Evolutionary conservation across 306 rosid genomes (phyloP), one percentile per base, ranked within the genome.

Genomic region (Rubus idaeus): DNA sequence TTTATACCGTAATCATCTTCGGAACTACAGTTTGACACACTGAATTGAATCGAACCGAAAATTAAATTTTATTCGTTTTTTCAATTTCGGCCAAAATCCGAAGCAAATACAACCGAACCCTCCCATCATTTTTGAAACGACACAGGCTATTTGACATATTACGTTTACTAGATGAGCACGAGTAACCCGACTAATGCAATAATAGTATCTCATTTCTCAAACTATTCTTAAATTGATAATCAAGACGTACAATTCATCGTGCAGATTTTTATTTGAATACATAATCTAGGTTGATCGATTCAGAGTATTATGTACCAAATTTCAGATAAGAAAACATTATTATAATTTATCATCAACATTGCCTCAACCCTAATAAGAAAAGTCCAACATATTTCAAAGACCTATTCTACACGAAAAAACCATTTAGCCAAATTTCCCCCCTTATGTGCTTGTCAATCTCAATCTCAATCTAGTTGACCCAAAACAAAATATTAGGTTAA

Each of bases 341-440:
- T 57, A 1, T 2, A 21, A 57, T 57, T 4, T 45, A 45, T 45
- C 12, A 45, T 45, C 49, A 23, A 58, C 10, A 58, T 23, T 20
- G 37, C 16, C 44, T 18, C 8, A 56, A 30, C 10, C 44, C 42
- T 30, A 62, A 35, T 5, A 23, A 6, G 68, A 62, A 62, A 62
- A 64, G 69, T 37, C 13, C 47, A 37, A 64, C 10, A 12, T 18
- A 39, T 39, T 23, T 60, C n/a, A 26, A 16, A 74, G 70, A 61
- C 60, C 78, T 74, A 61, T 46, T 74, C 70, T 45, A 8, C 23
- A 45, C 60, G 70, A 74, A 70, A 30, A 30, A 12, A n/a, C 7
- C 62, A 61, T 9, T 30, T 30, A 61, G 61, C 60, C 52, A 60
- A 56, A 44, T 45, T 45, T 5, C 46, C 66, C 65, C 23, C 26